A percentile compares a stretch with the other conserved stretches of the same genome.
phyloP scores from a whole-genome alignment of 2,329 filamentous ascomycete species.

The Fusarium coicis region DNA sequence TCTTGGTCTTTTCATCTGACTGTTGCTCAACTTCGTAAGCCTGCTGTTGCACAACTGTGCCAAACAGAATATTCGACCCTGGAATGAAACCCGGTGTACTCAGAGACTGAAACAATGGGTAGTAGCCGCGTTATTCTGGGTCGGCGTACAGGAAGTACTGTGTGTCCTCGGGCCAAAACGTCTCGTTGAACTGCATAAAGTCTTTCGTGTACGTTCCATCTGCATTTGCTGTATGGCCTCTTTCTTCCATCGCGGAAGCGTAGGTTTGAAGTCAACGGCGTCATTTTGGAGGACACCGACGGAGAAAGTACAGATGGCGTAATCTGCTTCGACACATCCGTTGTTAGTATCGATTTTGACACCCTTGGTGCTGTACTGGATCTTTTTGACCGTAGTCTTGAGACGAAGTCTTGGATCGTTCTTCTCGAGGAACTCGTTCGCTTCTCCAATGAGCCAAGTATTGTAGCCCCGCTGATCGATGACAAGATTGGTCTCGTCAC shows the following conservation, averaged over 20 bases:
- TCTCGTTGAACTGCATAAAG: conserved; percentile 74
- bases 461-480: conserved; percentile 71
- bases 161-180: conserved; percentile 67
- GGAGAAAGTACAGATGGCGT: conserved; percentile 75
- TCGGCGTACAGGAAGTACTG: conserved; percentile 60
- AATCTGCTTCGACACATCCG: conserved; percentile 69
- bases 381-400: conserved; percentile 59
- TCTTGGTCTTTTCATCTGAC: conserved; percentile 68
- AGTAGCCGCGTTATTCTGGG: conserved; percentile 55
- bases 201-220: conserved; percentile 80
- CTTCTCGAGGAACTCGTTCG: conserved; percentile 64
- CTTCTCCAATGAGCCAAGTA: conserved; percentile 64
- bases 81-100: conserved; percentile 66
- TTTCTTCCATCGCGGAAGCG: conserved; percentile 72
- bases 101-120: conserved; percentile 72
- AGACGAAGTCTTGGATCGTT: conserved; percentile 67
- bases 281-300: conserved; percentile 74
- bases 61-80: conserved; percentile 72
- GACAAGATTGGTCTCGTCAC: conserved; percentile 69
- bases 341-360: conserved; percentile 64
- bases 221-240: conserved; percentile 65
- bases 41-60: conserved; percentile 52
- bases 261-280: conserved; percentile 66
- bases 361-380: conserved; percentile 62
- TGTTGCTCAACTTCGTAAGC: conserved; percentile 64